These are phyloP conservation scores for Heliosperma pusillum DNA, from an alignment of 148 eudicot genomes.

Conservation along the genomic window DNA sequence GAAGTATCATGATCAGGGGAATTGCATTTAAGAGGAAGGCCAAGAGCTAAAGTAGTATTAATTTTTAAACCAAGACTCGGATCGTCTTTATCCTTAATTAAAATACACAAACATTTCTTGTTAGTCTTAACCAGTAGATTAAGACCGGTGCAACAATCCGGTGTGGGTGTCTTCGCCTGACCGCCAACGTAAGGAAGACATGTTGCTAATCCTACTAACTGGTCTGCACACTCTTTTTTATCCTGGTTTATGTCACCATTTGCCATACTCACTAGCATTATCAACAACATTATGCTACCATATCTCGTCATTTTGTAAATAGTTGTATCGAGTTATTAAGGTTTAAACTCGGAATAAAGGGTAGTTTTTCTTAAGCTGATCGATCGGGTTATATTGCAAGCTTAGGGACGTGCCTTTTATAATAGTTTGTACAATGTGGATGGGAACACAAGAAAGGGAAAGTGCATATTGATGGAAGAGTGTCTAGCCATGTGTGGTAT, in stretches of 20 bases:
- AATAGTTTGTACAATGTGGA: neutral
- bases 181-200: constrained; percentile 65
- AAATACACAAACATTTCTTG: constrained; percentile 64
- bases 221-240: constrained; percentile 46
- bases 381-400: too few relatives aligned
- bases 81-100: constrained; percentile 66
- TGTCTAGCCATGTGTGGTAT: too few relatives aligned
- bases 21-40: constrained; percentile 58
- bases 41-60: constrained; percentile 65
- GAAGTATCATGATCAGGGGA: constrained; percentile 31
- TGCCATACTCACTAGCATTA: constrained; percentile 23
- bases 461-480: neutral
- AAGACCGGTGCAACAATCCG: constrained; percentile 60
- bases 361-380: too few relatives aligned
- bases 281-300: constrained; percentile 6
- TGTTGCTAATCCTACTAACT: constrained; percentile 44
- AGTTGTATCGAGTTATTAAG: too few relatives aligned
- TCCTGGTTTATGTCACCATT: constrained; percentile 44
- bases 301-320: neutral
- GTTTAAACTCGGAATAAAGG: too few relatives aligned
- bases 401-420: constrained; percentile 6
- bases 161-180: constrained; percentile 44
- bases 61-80: constrained; percentile 72
- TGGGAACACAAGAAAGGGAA: neutral
- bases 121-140: constrained; percentile 44